These are phyloP conservation scores for Elsinoe australis DNA, from an alignment of 2,329 filamentous ascomycete genomes.

Conservation along the genomic window DNA sequence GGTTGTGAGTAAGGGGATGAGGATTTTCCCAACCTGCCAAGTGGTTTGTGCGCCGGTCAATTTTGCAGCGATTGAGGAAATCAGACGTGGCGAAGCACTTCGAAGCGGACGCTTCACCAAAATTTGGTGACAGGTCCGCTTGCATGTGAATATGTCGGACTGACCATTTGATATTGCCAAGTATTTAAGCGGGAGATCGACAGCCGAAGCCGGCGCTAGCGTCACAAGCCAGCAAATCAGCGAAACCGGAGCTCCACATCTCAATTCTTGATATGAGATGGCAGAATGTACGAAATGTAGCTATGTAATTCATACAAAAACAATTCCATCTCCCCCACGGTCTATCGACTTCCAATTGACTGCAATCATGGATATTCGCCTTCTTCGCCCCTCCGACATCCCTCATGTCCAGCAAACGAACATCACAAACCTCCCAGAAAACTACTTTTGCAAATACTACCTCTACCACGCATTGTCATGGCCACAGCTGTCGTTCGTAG, in stretches of 20 bases:
- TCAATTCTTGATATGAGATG: conserved; percentile 1
- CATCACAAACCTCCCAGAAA: conserved; percentile 97
- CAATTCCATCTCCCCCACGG: conserved; percentile 49
- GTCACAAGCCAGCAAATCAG: background rate
- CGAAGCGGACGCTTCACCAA: background rate
- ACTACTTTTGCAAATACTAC: conserved; percentile 99
- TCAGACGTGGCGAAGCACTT: background rate
- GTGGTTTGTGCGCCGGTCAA: background rate
- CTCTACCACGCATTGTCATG: conserved; percentile 97
- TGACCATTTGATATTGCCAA: conserved; percentile 14
- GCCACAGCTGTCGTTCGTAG: conserved; percentile 95
- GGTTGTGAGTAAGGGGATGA: background rate
- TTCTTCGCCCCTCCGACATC: conserved; percentile 74
- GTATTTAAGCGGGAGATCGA: too few relatives aligned
- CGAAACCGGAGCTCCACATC: background rate
- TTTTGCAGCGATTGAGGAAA: background rate
- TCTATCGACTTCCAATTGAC: conserved; percentile 62
- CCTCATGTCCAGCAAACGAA: conserved; percentile 95
- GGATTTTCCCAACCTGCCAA: background rate
- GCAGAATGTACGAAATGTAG: background rate
- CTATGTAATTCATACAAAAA: background rate
- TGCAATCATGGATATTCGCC: conserved; percentile 74
- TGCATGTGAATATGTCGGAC: background rate
- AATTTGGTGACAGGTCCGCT: conserved; percentile 1
- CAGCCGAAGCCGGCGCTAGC: conserved; percentile 2